Evolutionary conservation across 208 protist species (phyloP).

Genomic region (Balamuthia mandrillaris): DNA sequence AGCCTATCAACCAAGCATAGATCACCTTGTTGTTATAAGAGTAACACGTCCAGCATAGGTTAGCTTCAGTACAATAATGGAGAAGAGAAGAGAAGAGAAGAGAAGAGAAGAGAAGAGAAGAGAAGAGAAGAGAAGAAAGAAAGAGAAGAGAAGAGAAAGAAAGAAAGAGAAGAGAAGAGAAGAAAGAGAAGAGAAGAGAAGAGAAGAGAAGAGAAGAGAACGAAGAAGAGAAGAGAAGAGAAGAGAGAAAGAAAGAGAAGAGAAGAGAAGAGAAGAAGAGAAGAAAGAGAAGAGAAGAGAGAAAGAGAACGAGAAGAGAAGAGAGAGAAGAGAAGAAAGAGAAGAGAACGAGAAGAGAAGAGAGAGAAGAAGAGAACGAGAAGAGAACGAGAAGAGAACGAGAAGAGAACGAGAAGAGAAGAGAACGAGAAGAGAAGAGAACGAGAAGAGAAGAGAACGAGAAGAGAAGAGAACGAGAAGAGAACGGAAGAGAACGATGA

Average conservation of each 20-base stretch:
- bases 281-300: neutral
- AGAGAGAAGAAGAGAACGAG: too few relatives aligned
- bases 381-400: too few relatives aligned
- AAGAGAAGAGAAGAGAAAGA: neutral
- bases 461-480: too few relatives aligned
- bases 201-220: neutral
- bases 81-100: too few relatives aligned
- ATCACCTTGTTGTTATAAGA: slow-evolving; percentile 58
- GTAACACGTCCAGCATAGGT: too few relatives aligned
- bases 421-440: too few relatives aligned
- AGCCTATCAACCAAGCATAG: slow-evolving; percentile 68
- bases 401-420: too few relatives aligned
- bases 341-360: too few relatives aligned
- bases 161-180: neutral
- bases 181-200: neutral
- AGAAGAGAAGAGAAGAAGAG: neutral
- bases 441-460: too few relatives aligned
- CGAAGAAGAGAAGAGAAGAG: neutral
- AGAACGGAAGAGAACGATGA: too few relatives aligned
- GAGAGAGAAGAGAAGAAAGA: neutral
- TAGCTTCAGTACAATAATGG: neutral
- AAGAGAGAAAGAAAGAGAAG: neutral
- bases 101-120: too few relatives aligned
- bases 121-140: neutral
- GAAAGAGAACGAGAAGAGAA: neutral